Evolutionary conservation across 805 yeast genomes (phyloP).

Genomic region (Metschnikowia bowlesiae): DNA sequence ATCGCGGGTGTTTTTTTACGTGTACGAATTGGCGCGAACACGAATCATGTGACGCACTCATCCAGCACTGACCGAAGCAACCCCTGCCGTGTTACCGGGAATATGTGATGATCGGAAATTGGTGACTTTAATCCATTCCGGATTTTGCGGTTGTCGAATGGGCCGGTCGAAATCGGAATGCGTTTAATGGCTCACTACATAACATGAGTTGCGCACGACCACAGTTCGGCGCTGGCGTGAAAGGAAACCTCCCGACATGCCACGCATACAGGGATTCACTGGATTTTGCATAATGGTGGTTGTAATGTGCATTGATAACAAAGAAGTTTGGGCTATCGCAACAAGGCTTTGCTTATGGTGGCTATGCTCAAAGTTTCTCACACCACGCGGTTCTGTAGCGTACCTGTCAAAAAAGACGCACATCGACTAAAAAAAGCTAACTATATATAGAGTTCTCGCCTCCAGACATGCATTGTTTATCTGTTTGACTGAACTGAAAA

Average conservation of each 20-base stretch:
- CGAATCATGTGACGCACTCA: constrained; percentile 11
- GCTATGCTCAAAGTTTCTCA: not conserved
- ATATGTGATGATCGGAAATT: not conserved
- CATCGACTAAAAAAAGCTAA: not conserved
- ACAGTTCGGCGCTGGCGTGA: too few relatives aligned
- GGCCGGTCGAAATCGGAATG: too few relatives aligned
- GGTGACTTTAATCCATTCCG: too few relatives aligned
- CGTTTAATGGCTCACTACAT: too few relatives aligned
- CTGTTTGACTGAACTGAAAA: too few relatives aligned
- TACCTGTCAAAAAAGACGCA: not conserved
- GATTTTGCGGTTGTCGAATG: too few relatives aligned
- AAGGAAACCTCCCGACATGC: too few relatives aligned
- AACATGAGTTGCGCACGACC: too few relatives aligned
- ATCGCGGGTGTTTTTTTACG: constrained; percentile 16
- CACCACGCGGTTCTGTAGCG: not conserved
- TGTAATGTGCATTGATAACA: not conserved
- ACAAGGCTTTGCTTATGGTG: not conserved
- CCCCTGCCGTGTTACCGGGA: not conserved
- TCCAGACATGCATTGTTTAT: not conserved
- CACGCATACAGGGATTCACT: too few relatives aligned
- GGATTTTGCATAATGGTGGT: too few relatives aligned
- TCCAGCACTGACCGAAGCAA: not conserved
- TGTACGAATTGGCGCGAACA: constrained; percentile 14
- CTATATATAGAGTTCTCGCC: too few relatives aligned
- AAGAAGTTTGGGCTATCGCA: not conserved